Evolutionary conservation across 495 filamentous ascomycete species (phyloP).

Genomic region (Penicillium odoratum): DNA sequence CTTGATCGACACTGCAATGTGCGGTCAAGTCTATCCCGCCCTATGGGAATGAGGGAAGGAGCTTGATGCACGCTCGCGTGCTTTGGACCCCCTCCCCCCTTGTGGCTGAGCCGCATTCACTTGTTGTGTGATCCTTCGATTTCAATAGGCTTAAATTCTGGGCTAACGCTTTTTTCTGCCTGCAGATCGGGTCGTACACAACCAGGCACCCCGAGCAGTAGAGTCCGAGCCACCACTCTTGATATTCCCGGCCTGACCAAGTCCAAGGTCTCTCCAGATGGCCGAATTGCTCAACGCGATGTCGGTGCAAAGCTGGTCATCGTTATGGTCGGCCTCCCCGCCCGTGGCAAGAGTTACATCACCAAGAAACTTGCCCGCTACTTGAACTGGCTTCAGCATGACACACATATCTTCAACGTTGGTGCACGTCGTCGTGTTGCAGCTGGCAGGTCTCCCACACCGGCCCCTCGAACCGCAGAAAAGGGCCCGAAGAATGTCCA

Average conservation of each 20-base stretch:
- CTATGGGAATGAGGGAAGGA: neutral
- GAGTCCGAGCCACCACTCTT: slow-evolving; percentile 74
- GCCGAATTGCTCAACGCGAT: slow-evolving; percentile 86
- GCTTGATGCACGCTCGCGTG: slow-evolving; percentile 8
- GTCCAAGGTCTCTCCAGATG: slow-evolving; percentile 91
- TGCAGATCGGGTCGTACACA: slow-evolving; percentile 30
- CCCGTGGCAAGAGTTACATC: slow-evolving; percentile 95
- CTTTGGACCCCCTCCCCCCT: neutral
- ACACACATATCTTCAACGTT: slow-evolving; percentile 94
- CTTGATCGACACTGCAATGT: slow-evolving; percentile 13
- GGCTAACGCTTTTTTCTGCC: slow-evolving; percentile 12
- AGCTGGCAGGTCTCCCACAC: slow-evolving; percentile 56
- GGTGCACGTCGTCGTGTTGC: slow-evolving; percentile 84
- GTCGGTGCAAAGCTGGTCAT: slow-evolving; percentile 95
- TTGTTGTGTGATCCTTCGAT: slow-evolving; percentile 15
- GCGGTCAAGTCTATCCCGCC: slow-evolving; percentile 13
- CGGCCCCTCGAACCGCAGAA: slow-evolving; percentile 20
- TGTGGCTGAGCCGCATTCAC: slow-evolving; percentile 4
- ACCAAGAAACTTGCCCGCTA: slow-evolving; percentile 97
- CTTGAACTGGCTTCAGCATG: slow-evolving; percentile 94
- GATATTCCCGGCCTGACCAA: slow-evolving; percentile 89
- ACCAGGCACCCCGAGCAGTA: slow-evolving; percentile 51
- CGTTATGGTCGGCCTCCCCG: slow-evolving; percentile 96
- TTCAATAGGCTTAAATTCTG: neutral
- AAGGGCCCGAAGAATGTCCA: slow-evolving; percentile 35